Percentiles rank a stretch among this genome's conserved stretches.
phyloP scores from a whole-genome alignment of 257 asterid genomes.

The Plantago ovata region DNA sequence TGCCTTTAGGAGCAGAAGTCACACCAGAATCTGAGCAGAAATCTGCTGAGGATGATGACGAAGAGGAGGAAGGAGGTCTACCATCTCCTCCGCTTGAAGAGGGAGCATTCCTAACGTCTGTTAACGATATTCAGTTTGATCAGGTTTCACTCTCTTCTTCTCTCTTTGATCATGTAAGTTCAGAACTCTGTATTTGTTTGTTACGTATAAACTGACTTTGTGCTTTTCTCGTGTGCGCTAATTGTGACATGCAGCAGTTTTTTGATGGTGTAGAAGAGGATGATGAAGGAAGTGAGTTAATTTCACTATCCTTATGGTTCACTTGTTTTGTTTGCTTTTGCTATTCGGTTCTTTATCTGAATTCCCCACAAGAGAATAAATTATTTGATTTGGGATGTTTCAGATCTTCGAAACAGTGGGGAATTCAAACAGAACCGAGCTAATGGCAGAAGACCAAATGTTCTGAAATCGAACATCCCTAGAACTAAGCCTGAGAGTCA shows the following conservation, averaged over 20 bases:
- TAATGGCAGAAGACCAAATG: conserved; percentile 55
- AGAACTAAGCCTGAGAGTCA: conserved; percentile 25
- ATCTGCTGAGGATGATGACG: conserved; percentile 50
- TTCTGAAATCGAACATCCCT: conserved; percentile 30
- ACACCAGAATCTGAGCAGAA: conserved; percentile 67
- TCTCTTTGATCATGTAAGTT: neutral
- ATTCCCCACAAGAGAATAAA: conserved; percentile 44
- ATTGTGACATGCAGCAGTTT: conserved; percentile 48
- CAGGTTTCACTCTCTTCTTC: conserved; percentile 46
- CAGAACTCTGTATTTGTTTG: neutral
- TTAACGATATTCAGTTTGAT: conserved; percentile 65
- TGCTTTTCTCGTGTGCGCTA: conserved; percentile 26
- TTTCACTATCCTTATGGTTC: conserved; percentile 28
- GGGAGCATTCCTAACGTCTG: conserved; percentile 68
- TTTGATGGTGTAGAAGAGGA: conserved; percentile 99
- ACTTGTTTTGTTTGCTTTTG: conserved; percentile 26
- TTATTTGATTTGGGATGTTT: conserved; percentile 45
- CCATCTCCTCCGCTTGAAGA: conserved; percentile 98
- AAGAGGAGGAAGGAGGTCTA: conserved; percentile 88
- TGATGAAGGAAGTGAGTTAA: conserved; percentile 95
- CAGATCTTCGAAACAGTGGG: conserved; percentile 84
- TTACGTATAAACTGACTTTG: conserved; percentile 22
- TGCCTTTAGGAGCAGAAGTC: conserved; percentile 37
- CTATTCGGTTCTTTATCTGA: conserved; percentile 48
- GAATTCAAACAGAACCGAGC: conserved; percentile 68